Evolutionary conservation across 768 basidiomycete genomes (phyloP).

Genomic region (Podaxis mareebaensis): DNA sequence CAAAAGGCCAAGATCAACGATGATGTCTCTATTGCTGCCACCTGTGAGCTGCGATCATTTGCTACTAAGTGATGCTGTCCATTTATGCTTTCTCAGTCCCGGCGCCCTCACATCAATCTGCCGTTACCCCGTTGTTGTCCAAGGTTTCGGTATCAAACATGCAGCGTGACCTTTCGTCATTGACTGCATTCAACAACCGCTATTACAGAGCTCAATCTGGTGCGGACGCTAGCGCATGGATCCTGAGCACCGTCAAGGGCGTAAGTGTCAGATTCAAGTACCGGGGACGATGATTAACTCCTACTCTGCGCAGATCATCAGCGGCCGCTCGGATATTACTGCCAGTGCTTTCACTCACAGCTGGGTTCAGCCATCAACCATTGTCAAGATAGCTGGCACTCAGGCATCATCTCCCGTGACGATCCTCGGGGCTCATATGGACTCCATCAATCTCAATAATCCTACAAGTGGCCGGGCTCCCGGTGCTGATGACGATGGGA

Average conservation of each 20-base stretch:
- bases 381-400: slow-evolving; percentile 38
- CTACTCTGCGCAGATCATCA: slow-evolving; percentile 23
- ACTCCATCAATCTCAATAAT: slow-evolving; percentile 40
- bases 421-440: slow-evolving; percentile 44
- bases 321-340: slow-evolving; percentile 29
- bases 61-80: not conserved
- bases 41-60: slow-evolving; percentile 25
- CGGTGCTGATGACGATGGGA: slow-evolving; percentile 53
- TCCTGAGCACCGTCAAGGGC: slow-evolving; percentile 31
- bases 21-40: slow-evolving; percentile 25
- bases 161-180: slow-evolving; percentile 33
- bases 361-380: slow-evolving; percentile 35
- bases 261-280: slow-evolving; percentile 23
- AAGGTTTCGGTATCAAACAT: slow-evolving; percentile 34
- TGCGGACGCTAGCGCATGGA: slow-evolving; percentile 38
- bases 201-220: slow-evolving; percentile 42
- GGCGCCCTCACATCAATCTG: slow-evolving; percentile 31
- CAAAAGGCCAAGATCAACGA: slow-evolving; percentile 18
- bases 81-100: slow-evolving; percentile 24
- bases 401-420: slow-evolving; percentile 30
- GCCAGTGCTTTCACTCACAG: slow-evolving; percentile 32
- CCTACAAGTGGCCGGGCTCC: slow-evolving; percentile 44
- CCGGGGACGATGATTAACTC: not conserved
- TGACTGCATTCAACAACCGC: slow-evolving; percentile 43
- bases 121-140: slow-evolving; percentile 27